Conservation (phyloP, 768 basidiomycete species). For the Agrocybe praecox region DNA sequence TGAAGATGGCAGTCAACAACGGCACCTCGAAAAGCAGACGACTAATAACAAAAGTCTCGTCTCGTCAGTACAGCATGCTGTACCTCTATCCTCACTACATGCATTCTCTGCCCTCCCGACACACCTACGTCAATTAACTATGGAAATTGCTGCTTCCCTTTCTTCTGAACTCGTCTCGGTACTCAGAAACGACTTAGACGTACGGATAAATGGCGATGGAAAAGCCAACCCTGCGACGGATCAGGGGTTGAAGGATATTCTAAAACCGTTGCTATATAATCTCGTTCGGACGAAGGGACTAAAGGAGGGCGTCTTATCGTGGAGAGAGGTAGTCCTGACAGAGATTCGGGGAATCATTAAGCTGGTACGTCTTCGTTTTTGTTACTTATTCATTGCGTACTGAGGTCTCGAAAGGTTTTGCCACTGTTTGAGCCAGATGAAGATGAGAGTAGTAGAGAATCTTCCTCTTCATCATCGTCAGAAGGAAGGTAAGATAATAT, state of each 20-base stretch:
- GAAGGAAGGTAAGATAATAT: neutral
- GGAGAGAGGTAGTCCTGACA: conserved; percentile 68
- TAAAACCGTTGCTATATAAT: conserved; percentile 78
- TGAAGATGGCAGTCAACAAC: conserved; percentile 3
- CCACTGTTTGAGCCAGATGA: conserved; percentile 61
- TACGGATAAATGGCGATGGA: conserved; percentile 36
- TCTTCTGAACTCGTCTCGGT: conserved; percentile 78
- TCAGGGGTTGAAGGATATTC: conserved; percentile 57
- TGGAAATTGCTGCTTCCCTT: conserved; percentile 76
- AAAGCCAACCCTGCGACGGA: conserved; percentile 27
- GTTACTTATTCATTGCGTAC: neutral
- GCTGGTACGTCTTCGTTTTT: conserved; percentile 47
- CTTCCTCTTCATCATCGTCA: conserved; percentile 18
- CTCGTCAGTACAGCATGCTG: conserved; percentile 25
- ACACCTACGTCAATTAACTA: conserved; percentile 69
- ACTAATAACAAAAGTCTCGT: conserved; percentile 19
- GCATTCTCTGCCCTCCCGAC: conserved; percentile 78
- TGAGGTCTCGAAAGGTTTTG: conserved; percentile 47
- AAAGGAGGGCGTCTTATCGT: conserved; percentile 65
- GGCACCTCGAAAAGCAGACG: conserved; percentile 10
- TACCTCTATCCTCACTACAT: conserved; percentile 67
- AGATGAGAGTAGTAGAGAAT: conserved; percentile 31
- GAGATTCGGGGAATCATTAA: conserved; percentile 62
- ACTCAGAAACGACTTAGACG: conserved; percentile 65
- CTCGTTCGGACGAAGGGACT: conserved; percentile 73